These are phyloP conservation scores for Heliamphora exappendiculata DNA, from an alignment of 148 eudicot genomes.

Conservation along the genomic window DNA sequence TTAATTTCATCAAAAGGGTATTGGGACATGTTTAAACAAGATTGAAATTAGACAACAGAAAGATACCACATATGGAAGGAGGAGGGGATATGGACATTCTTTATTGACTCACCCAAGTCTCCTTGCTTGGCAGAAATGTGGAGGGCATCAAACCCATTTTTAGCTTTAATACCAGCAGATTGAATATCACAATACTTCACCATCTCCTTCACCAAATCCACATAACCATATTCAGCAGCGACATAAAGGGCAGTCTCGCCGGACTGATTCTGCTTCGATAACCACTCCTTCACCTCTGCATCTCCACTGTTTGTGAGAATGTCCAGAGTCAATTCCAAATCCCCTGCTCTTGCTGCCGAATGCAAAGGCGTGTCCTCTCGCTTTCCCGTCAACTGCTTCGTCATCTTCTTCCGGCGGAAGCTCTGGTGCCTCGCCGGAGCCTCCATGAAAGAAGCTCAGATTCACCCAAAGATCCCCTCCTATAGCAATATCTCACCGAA, in stretches of 20 bases:
- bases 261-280: slow-evolving; percentile 41
- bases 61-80: no score
- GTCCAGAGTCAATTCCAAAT: slow-evolving; percentile 25
- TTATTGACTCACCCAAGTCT: slow-evolving; percentile 30
- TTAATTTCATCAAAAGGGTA: no score
- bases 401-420: slow-evolving; percentile 30
- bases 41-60: background rate
- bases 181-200: slow-evolving; percentile 32
- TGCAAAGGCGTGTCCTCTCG: slow-evolving; percentile 44
- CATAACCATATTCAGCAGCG: slow-evolving; percentile 40
- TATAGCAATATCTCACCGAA: background rate
- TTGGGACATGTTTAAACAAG: background rate
- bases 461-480: background rate
- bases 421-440: slow-evolving; percentile 30
- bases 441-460: slow-evolving; percentile 17
- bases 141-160: slow-evolving; percentile 51
- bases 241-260: slow-evolving; percentile 54
- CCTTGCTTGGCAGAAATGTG: slow-evolving; percentile 56
- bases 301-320: slow-evolving; percentile 25
- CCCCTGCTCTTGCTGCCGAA: slow-evolving; percentile 39
- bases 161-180: slow-evolving; percentile 41
- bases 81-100: background rate
- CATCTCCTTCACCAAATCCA: slow-evolving; percentile 39
- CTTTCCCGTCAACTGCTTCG: slow-evolving; percentile 38
- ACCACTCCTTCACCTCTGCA: slow-evolving; percentile 27